A percentile compares a stretch with the other conserved stretches of the same genome.
These are phyloP conservation scores for Blumeriella jaapii DNA, from an alignment of 2,329 filamentous ascomycete species.

Conservation along the genomic window DNA sequence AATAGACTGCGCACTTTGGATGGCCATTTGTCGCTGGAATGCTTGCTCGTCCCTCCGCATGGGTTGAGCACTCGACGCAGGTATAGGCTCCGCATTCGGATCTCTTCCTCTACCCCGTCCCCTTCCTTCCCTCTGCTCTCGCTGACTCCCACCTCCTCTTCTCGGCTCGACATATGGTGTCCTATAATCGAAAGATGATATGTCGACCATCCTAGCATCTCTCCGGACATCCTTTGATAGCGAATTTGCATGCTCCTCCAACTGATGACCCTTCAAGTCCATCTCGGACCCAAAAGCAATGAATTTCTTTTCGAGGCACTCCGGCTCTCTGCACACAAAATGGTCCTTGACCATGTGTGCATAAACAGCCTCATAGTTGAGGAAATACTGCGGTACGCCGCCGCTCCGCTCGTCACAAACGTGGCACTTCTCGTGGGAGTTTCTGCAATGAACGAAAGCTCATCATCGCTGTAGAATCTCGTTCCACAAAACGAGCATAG, in stretches of 20 bases:
- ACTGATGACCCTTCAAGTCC: conserved; percentile 86
- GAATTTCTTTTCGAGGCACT: conserved; percentile 95
- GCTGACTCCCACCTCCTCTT: conserved; percentile 34
- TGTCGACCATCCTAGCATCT: conserved; percentile 76
- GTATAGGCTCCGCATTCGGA: conserved; percentile 72
- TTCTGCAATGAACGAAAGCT: conserved; percentile 84
- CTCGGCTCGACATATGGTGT: conserved; percentile 54
- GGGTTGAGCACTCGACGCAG: conserved; percentile 66
- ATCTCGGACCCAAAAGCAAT: conserved; percentile 92
- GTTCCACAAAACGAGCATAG: conserved; percentile 86
- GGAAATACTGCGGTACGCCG: conserved; percentile 70
- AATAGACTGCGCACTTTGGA: conserved; percentile 76
- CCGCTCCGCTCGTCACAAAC: conserved; percentile 59
- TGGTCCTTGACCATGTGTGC: conserved; percentile 81
- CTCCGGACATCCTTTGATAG: conserved; percentile 73
- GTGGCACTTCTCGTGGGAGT: conserved; percentile 91
- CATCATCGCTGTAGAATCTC: conserved; percentile 92
- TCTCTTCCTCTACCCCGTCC: conserved; percentile 60
- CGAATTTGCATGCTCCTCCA: conserved; percentile 69
- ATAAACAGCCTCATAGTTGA: conserved; percentile 78
- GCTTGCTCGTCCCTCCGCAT: conserved; percentile 79
- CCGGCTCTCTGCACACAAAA: conserved; percentile 70
- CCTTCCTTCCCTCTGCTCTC: conserved; percentile 31
- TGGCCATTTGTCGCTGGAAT: conserved; percentile 83
- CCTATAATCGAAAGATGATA: conserved; percentile 74